phyloP scores from a whole-genome alignment of 1,139 yeast genomes.

The Pneumocystis murina region DNA sequence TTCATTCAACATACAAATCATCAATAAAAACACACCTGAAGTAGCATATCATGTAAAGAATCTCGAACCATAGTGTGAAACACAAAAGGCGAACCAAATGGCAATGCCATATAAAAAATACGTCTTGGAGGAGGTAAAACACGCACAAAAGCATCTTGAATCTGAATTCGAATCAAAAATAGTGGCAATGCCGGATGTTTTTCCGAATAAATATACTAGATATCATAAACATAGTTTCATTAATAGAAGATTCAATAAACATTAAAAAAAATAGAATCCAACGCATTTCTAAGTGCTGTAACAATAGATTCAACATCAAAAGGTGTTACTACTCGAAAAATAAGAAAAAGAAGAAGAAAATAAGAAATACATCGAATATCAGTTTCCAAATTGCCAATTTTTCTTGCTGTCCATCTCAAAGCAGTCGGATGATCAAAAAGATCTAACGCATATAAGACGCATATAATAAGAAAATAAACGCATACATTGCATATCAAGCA shows the following conservation, averaged over 20 bases:
- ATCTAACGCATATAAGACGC: no score
- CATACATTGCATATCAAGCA: neutral
- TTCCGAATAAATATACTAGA: neutral
- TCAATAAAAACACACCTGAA: neutral
- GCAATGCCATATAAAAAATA: neutral
- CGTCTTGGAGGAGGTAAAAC: neutral
- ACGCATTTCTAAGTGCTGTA: neutral
- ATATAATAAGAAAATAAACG: no score
- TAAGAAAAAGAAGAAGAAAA: neutral
- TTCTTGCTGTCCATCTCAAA: neutral
- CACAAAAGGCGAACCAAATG: neutral
- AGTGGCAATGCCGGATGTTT: neutral
- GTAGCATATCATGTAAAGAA: neutral
- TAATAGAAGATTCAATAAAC: neutral
- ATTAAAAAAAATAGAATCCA: neutral
- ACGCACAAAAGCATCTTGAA: neutral
- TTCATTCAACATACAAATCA: neutral
- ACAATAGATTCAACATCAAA: neutral
- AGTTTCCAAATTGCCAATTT: neutral
- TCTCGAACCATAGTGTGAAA: neutral
- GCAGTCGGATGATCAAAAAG: neutral
- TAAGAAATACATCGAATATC: neutral
- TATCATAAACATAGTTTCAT: neutral
- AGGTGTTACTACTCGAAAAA: neutral
- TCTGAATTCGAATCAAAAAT: neutral